Evolutionary conservation across 2,329 filamentous ascomycete species (phyloP), one percentile per base, ranked within the genome.

Genomic region (Curvularia verruculosa): DNA sequence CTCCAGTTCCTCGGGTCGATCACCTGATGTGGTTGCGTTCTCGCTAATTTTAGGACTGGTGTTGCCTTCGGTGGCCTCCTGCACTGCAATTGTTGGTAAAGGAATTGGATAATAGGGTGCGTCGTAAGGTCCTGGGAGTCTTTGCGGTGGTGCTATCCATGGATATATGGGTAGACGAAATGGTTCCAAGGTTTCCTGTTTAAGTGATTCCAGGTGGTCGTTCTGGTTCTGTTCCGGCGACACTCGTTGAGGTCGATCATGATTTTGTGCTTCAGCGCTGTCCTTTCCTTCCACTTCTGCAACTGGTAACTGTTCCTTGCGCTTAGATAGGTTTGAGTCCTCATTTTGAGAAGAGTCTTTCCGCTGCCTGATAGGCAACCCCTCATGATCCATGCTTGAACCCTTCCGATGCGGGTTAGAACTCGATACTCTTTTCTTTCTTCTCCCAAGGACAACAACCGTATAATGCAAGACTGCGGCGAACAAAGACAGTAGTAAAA

Each of bases 41-140:
- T 49, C 41, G 26, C 45, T 28, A 7, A 29, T 19, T 18, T 56
- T 48, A 3, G 62, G 53, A 18, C 61, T 44, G n/a, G 52, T 43
- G 62, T 59, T 1, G 65, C 66, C 37, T 68, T 31, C 13, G 54
- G 40, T 54, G 47, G 18, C 63, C 19, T 54, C 13, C 29, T 49
- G 43, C 24, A 41, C 13, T 36, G 21, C 63, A 19, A 74, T 54
- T 0, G 68, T 74, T 7, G 73, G 72, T 12, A 66, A 52, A 41
- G 72, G 72, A 18, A 71, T 60, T 47, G 74, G 74, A 51, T 71
- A 76, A 44, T 74, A 69, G 15, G 67, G 69, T 28, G 72, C 67
- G 58, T 75, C 71, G 46, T 75, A 75, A 26, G 74, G 74, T 23
- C 73, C 73, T 45, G 74, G 74, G 12, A 76, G 58, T 43, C 54